These are phyloP conservation scores for Lasiosphaeria ovina DNA, from an alignment of 495 filamentous ascomycete genomes.

Conservation along the genomic window DNA sequence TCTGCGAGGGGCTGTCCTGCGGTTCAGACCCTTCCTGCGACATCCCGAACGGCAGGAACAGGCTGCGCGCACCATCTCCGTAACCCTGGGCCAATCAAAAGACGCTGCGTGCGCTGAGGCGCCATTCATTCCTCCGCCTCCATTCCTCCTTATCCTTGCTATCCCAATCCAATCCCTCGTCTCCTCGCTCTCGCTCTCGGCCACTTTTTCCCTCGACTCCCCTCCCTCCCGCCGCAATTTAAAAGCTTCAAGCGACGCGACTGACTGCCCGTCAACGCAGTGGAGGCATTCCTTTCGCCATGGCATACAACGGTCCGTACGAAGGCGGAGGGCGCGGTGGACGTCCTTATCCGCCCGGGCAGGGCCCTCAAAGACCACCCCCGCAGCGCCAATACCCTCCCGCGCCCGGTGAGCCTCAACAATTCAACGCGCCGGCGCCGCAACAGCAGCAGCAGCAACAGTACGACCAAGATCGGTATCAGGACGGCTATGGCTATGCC, in stretches of 20 bases:
- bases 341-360: conserved; percentile 47
- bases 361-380: conserved; percentile 47
- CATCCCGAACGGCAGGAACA: too few relatives aligned
- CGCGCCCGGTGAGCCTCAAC: conserved; percentile 32
- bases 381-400: conserved; percentile 46
- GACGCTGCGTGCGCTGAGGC: too few relatives aligned
- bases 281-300: conserved; percentile 19
- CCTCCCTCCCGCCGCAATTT: too few relatives aligned
- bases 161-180: too few relatives aligned
- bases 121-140: too few relatives aligned
- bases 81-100: too few relatives aligned
- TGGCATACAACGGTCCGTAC: conserved; percentile 51
- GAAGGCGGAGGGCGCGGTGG: conserved; percentile 34
- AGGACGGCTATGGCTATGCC: conserved; percentile 54
- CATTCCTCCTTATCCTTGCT: too few relatives aligned
- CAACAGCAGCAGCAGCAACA: conserved; percentile 46
- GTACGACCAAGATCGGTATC: conserved; percentile 50
- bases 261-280: conserved; percentile 7
- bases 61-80: too few relatives aligned
- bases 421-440: conserved; percentile 47
- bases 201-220: background rate
- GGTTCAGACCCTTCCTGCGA: too few relatives aligned
- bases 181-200: too few relatives aligned
- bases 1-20: too few relatives aligned
- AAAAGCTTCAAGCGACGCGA: too few relatives aligned